Conservation (phyloP, 495 filamentous ascomycete genomes). For the Friedmanniomyces simplex region DNA sequence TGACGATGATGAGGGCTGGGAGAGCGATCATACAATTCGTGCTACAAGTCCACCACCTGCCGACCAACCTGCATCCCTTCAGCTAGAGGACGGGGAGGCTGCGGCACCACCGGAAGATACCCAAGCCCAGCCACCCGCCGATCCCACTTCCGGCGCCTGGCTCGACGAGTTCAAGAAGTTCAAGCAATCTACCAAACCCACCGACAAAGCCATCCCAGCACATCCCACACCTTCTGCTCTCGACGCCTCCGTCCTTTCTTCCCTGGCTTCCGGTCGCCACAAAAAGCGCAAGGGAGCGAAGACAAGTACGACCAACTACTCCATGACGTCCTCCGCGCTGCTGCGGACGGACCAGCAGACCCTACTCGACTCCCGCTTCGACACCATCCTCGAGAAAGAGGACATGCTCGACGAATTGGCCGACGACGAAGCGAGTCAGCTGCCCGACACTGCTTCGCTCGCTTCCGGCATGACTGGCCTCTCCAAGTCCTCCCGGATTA, state of each 20-base stretch:
- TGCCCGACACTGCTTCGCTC: constrained; percentile 43
- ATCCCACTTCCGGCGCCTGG: constrained; percentile 54
- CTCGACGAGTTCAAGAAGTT: constrained; percentile 82
- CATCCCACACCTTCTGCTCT: constrained; percentile 44
- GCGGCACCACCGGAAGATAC: constrained; percentile 15
- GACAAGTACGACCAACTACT: constrained; percentile 81
- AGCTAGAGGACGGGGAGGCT: constrained; percentile 6
- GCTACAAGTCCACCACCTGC: constrained; percentile 23
- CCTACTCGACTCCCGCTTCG: constrained; percentile 80
- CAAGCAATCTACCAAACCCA: constrained; percentile 48
- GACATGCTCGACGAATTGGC: constrained; percentile 58
- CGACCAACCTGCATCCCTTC: background rate
- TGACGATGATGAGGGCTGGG: constrained; percentile 67
- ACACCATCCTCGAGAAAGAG: constrained; percentile 68
- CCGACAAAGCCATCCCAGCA: constrained; percentile 31
- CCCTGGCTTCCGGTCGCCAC: constrained; percentile 45
- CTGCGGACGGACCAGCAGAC: constrained; percentile 80
- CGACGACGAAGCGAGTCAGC: constrained; percentile 43
- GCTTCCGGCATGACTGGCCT: constrained; percentile 40
- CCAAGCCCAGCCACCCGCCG: constrained; percentile 26
- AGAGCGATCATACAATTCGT: constrained; percentile 86
- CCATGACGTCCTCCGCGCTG: constrained; percentile 90
- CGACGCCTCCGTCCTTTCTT: constrained; percentile 67
- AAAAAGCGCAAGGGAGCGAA: constrained; percentile 90
- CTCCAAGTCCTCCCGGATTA: constrained; percentile 33